A percentile compares a stretch with the other conserved stretches of the same genome.
Conservation (phyloP, 208 protist species). For the Blechomonas ayalai region DNA sequence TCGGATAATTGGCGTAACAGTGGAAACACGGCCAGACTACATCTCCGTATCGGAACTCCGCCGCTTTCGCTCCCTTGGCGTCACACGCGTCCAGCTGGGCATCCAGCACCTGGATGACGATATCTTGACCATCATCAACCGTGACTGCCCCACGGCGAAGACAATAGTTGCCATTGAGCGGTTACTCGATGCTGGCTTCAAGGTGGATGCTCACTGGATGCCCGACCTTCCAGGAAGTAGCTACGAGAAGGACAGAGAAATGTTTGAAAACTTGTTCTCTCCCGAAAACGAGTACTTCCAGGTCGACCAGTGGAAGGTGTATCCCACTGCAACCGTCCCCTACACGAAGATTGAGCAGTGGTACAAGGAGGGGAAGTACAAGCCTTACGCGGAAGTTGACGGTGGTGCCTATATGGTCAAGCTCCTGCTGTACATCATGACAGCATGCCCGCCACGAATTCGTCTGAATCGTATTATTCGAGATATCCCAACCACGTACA, state of each 20-base stretch:
- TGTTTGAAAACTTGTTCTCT: slow-evolving; percentile 88
- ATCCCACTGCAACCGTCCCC: slow-evolving; percentile 98
- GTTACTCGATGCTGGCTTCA: slow-evolving; percentile 97
- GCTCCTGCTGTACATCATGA: slow-evolving; percentile 94
- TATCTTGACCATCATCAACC: slow-evolving; percentile 92
- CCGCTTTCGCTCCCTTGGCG: slow-evolving; percentile 75
- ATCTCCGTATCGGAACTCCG: slow-evolving; percentile 94
- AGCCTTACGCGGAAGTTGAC: slow-evolving; percentile 91
- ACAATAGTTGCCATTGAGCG: slow-evolving; percentile 90
- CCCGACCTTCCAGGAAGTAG: slow-evolving; percentile 98
- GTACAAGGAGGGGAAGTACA: slow-evolving; percentile 94
- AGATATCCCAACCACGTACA: slow-evolving; percentile 98
- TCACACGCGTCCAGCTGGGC: slow-evolving; percentile 99
- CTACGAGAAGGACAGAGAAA: slow-evolving; percentile 92
- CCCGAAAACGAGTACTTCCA: slow-evolving; percentile 92
- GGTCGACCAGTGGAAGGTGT: slow-evolving; percentile 99
- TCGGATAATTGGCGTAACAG: slow-evolving; percentile 99
- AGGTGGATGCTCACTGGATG: slow-evolving; percentile 99
- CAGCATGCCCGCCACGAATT: slow-evolving; percentile 96
- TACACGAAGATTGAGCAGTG: slow-evolving; percentile 98
- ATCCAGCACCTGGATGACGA: slow-evolving; percentile 99
- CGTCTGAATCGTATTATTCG: slow-evolving; percentile 98
- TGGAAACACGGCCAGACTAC: slow-evolving; percentile 99
- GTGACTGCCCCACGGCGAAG: slow-evolving; percentile 96
- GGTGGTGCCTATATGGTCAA: slow-evolving; percentile 81